Evolutionary conservation across 768 basidiomycete genomes (phyloP), one percentile per base, ranked within the genome.

Genomic region (Plicaturopsis crispa): DNA sequence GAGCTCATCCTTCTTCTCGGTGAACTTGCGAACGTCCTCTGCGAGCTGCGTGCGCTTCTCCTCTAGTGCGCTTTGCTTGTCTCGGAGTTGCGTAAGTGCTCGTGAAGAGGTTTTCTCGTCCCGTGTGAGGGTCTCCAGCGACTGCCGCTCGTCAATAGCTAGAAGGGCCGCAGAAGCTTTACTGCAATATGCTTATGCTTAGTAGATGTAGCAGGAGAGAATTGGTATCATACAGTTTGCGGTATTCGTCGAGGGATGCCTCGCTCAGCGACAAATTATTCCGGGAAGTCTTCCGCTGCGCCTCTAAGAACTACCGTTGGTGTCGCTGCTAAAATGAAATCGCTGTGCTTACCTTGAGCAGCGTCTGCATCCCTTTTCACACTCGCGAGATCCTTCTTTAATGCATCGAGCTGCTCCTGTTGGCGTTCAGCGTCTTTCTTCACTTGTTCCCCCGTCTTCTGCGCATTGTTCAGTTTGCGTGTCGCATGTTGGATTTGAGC

Each of bases 191-290:
- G 8, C 35, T 14, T 39, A 30, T 4, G n/a, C 20, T 26, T n/a
- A 7, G 21, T 18, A 7, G 12, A 31, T 3, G 18, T 5, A 26
- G 33, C 3, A 21, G n/a, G n/a, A n/a, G n/a, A n/a, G 14, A 28
- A 28, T 28, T 28, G 14, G 24, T 14, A 31, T 60, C 83, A 32
- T 44, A 90, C 86, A 93, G 67, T 55, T 71, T 65, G 8, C 79
- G 79, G 57, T 99, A 99, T 55, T 97, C 87, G 26, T 84, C 81
- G 11, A 98, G 63, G 52, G 82, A 87, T 41, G 87, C 81, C 53
- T 88, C 81, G 40, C 76, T 84, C 4, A 99, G 65, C 0, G 86
- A 80, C 31, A 87, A 63, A 31, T 86, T 93, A 40, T 75, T 67
- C 50, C 80, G 75, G 7, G 86, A 80, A 5, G 79, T 72, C 51